Base-by-base conservation (phyloP, 805 yeast genomes). In the Tetrapisispora phaffii region DNA sequence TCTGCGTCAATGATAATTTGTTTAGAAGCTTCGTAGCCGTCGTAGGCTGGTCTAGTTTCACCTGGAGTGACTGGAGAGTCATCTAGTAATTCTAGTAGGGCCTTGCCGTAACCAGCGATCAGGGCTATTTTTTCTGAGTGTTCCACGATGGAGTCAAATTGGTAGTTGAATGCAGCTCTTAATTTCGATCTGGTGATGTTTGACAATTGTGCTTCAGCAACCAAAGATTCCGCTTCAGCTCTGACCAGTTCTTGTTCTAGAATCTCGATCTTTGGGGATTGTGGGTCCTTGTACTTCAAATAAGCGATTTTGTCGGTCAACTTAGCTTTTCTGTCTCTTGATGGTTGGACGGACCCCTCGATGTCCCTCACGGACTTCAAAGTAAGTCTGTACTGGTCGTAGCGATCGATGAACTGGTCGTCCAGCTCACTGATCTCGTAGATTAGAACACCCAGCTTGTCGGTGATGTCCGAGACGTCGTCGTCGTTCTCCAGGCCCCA, bases 401-500 rank as follows among this genome's bases (percentile, higher is more conserved):
- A 82, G 59, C 82, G 75, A 71, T 84, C 93, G 60, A 85, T 82
- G 72, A 79, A 85, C 66, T 82, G 89, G 67, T 83, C 90, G 67
- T 85, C 95, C 60, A 84, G 73, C 67, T 84, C 93, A 67, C 89
- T 88, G 61, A 85, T 74, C 66, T 86, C 95, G 61, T 78, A 82
- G 54, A 84, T 75, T 52, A 86, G 71, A 47, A 84, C 93, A 58
- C 94, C 94, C 60, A 85, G 72, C 66, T 85, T 85, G 68, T 85
- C 94, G 44, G 95, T 83, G 58, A 86, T 80, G 66, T 85, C 95
- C 39, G 85, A 75, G 39, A 86, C 87, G 54, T 84, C 90, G 59
- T 85, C 93, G 59, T 84, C 93, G 57, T 85, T 82, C 52, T 77
- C 85, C 61, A 81, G 82, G 73, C 95, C 95, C 95, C 95, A 85